Base-by-base conservation (phyloP, 306 rosid species). In the Erythrophleum fordii region DNA sequence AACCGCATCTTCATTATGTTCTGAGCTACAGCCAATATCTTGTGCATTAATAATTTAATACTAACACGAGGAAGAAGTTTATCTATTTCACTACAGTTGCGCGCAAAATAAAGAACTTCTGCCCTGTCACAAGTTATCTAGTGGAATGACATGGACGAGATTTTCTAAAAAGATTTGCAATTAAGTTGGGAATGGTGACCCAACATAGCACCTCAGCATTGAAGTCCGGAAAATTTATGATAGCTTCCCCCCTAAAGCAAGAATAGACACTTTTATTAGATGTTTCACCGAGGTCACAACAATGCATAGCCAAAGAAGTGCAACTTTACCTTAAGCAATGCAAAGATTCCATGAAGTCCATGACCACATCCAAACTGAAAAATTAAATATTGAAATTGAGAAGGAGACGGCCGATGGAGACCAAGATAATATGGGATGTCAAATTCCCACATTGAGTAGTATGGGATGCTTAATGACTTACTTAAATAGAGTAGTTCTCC, bases 311-410 rank as follows among this genome's bases (percentile, higher is more conserved):
- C 53, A 61, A 60, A 12, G 18, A 46, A 46, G 52, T 46, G 70
- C 1, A 77, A 64, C 48, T 68, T 84, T 82, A 92, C 98, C 98
- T 88, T 86, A 35, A 87, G 92, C 81, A 91, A 82, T 48, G 98
- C 89, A 91, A 83, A 89, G 79, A 94, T 89, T 83, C 97, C 97
- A 34, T 97, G 98, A 41, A 94, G 91, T 80, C 97, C 97, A 77
- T 92, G 98, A 80, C 97, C 97, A 42, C 97, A 92, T 77, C 98
- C 97, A 35, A 92, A 88, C 98, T 92, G 93, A 49, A 88, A 86
- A 87, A 86, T 66, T 46, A 48, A 82, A 76, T 11, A 77, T 53
- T 74, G 53, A 64, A 83, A 66, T 18, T 77, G 41, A 68, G 73
- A 2, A 46, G 18, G 52, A 46, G 52, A 46, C n/a, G n/a, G n/a